phyloP scores from a whole-genome alignment of 768 basidiomycete genomes.

The Chalciporus piperatus region DNA sequence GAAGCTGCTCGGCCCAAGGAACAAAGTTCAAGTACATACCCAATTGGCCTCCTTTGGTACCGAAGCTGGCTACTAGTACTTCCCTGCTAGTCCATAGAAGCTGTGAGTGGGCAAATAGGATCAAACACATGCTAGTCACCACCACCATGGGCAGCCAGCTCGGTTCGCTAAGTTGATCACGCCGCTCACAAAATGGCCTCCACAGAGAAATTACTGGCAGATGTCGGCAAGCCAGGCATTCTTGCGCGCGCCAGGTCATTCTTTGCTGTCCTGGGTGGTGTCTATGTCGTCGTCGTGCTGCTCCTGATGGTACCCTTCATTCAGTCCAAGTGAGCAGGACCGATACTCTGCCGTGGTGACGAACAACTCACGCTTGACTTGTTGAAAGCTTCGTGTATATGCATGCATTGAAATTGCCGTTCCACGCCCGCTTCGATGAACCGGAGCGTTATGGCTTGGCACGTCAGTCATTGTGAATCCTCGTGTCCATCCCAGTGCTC shows the following conservation, averaged over 20 bases:
- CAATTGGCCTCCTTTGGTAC: too few species aligned
- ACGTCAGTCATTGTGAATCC: slow-evolving; percentile 46
- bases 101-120: not conserved
- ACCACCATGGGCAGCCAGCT: not conserved
- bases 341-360: slow-evolving; percentile 13
- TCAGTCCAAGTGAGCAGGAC: slow-evolving; percentile 60
- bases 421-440: slow-evolving; percentile 55
- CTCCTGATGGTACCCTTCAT: slow-evolving; percentile 60
- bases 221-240: slow-evolving; percentile 10
- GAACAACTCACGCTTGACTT: slow-evolving; percentile 16
- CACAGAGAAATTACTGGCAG: not conserved
- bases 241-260: slow-evolving; percentile 30
- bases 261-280: slow-evolving; percentile 42
- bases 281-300: slow-evolving; percentile 53
- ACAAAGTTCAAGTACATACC: too few species aligned
- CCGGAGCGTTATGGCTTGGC: slow-evolving; percentile 83
- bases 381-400: slow-evolving; percentile 54
- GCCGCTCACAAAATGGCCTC: slow-evolving; percentile 9
- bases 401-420: slow-evolving; percentile 63
- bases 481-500: not conserved
- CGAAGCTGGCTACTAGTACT: not conserved
- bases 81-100: not conserved
- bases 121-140: not conserved
- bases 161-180: not conserved
- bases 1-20: too few species aligned